A percentile compares a stretch with the other conserved stretches of the same genome.
phyloP scores from a whole-genome alignment of 306 rosid genomes.

The Corylus americana region DNA sequence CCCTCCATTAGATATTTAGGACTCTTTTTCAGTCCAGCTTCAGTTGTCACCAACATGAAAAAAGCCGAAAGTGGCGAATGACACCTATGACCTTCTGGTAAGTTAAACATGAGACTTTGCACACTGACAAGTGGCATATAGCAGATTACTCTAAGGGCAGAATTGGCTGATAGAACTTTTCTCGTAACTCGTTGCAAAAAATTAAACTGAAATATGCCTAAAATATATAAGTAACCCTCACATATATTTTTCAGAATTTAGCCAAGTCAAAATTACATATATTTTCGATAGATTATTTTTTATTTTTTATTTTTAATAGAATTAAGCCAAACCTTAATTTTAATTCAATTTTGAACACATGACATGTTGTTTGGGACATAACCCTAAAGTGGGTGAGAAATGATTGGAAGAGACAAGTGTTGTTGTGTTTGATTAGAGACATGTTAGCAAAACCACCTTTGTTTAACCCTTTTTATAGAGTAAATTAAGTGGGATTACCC shows the following conservation, averaged over 20 bases:
- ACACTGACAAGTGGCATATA: background rate
- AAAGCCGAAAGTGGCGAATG: constrained; percentile 7
- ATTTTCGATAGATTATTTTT: too few relatives aligned
- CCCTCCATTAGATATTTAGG: constrained; percentile 2
- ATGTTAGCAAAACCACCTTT: background rate
- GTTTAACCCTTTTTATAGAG: background rate
- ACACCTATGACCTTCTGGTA: constrained; percentile 8
- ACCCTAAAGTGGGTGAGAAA: constrained; percentile 2
- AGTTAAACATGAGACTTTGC: background rate
- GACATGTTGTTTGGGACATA: background rate
- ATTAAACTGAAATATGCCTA: too few relatives aligned
- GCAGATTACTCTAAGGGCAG: constrained; percentile 3
- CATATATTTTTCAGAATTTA: too few relatives aligned
- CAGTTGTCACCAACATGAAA: background rate
- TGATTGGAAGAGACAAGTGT: constrained; percentile 27
- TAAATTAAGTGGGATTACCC: background rate
- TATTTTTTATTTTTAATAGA: too few relatives aligned
- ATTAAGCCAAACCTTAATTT: too few relatives aligned
- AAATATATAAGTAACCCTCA: too few relatives aligned
- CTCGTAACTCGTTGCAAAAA: too few relatives aligned
- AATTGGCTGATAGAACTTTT: background rate
- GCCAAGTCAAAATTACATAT: too few relatives aligned
- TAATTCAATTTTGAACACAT: too few relatives aligned
- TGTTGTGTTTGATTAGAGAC: background rate
- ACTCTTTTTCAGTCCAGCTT: constrained; percentile 6